These are phyloP conservation scores for Raffaelea deltoideospora DNA, from an alignment of 2,329 filamentous ascomycete genomes.

Conservation along the genomic window DNA sequence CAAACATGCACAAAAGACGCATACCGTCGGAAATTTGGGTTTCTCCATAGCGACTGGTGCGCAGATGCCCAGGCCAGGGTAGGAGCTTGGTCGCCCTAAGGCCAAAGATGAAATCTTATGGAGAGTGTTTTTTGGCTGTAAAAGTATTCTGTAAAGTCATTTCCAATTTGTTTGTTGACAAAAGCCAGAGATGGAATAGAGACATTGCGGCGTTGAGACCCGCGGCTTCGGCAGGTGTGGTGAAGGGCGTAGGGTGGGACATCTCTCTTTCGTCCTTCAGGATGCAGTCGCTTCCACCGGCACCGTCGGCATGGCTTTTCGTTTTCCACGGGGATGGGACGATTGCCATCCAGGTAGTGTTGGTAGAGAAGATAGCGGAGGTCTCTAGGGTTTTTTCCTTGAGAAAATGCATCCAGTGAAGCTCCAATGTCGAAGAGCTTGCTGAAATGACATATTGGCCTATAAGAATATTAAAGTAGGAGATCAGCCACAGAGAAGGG, in stretches of 20 bases:
- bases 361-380: neutral
- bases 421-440: neutral
- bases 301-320: neutral
- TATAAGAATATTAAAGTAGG: too few relatives aligned
- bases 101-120: neutral
- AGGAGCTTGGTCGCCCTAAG: neutral
- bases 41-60: neutral
- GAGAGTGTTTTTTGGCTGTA: neutral
- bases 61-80: neutral
- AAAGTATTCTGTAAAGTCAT: neutral
- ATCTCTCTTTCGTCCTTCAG: neutral
- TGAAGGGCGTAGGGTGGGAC: neutral
- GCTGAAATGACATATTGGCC: too few relatives aligned
- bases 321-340: neutral
- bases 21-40: neutral
- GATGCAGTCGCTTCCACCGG: neutral
- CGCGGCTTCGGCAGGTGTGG: neutral
- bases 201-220: too few relatives aligned
- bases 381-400: neutral
- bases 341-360: neutral
- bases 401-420: neutral
- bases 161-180: neutral
- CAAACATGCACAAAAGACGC: neutral
- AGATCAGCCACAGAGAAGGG: too few relatives aligned
- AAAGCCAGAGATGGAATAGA: neutral